phyloP scores from a whole-genome alignment of 208 protist genomes.

The Spironucleus salmonicida region DNA sequence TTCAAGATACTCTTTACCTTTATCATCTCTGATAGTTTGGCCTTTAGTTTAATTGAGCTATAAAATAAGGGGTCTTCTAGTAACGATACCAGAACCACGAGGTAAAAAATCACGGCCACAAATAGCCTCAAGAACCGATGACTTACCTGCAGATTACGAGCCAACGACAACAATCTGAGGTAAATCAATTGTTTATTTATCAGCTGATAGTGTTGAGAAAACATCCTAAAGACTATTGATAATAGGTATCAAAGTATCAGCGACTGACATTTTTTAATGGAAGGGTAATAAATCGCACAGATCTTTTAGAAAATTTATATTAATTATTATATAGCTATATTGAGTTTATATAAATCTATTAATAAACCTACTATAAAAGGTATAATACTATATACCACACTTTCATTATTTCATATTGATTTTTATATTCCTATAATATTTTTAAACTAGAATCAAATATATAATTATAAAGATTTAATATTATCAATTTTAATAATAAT shows the following conservation, averaged over 20 bases:
- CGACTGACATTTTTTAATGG: constrained; percentile 23
- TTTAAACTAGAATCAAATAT: too few species aligned
- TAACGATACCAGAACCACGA: constrained; percentile 92
- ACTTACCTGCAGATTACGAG: constrained; percentile 75
- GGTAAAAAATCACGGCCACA: constrained; percentile 95
- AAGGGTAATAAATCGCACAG: too few species aligned
- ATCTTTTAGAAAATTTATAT: too few species aligned
- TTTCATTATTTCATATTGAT: too few species aligned
- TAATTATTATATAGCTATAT: too few species aligned
- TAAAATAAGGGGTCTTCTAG: constrained; percentile 87
- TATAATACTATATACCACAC: too few species aligned
- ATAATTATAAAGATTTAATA: too few species aligned
- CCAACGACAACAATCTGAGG: constrained; percentile 95
- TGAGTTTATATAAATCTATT: too few species aligned
- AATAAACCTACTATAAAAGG: too few species aligned
- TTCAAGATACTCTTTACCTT: constrained; percentile 43
- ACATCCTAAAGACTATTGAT: constrained; percentile 90
- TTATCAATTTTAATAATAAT: too few species aligned
- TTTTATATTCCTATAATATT: too few species aligned
- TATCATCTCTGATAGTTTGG: neutral
- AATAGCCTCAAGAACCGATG: constrained; percentile 92
- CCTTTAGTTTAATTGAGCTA: constrained; percentile 64
- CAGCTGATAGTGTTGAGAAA: constrained; percentile 50
- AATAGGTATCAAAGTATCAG: constrained; percentile 67
- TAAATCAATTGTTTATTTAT: constrained; percentile 68